phyloP scores from a whole-genome alignment of 1,284 basidiomycete genomes.

The Marasmius oreades region DNA sequence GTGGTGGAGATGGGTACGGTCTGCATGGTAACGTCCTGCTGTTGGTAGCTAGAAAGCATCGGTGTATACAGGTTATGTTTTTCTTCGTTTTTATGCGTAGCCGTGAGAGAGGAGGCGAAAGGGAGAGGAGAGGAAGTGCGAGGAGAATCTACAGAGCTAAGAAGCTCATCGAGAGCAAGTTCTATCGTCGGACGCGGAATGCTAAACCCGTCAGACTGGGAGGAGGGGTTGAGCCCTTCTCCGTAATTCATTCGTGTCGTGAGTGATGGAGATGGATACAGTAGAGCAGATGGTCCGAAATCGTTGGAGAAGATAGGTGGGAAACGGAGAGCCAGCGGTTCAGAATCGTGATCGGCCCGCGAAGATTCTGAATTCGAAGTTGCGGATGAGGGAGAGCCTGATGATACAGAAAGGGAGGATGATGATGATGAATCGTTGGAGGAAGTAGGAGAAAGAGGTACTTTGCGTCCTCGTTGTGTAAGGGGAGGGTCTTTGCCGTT shows the following conservation, averaged over 20 bases:
- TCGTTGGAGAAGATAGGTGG: conserved; percentile 68
- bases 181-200: conserved; percentile 76
- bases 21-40: conserved; percentile 27
- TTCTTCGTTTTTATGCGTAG: conserved; percentile 2
- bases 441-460: conserved; percentile 11
- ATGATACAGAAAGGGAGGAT: conserved; percentile 4
- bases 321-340: conserved; percentile 44
- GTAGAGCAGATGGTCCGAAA: conserved; percentile 73
- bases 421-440: conserved; percentile 7
- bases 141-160: conserved; percentile 38
- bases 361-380: neutral
- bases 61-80: conserved; percentile 10
- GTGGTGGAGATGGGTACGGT: conserved; percentile 9
- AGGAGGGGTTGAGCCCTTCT: conserved; percentile 54
- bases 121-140: conserved; percentile 18
- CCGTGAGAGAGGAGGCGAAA: conserved; percentile 8
- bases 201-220: conserved; percentile 48
- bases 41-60: conserved; percentile 15
- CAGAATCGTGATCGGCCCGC: conserved; percentile 22
- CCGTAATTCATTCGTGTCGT: conserved; percentile 71
- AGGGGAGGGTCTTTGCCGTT: conserved; percentile 35
- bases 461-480: conserved; percentile 37
- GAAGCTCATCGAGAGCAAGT: conserved; percentile 72
- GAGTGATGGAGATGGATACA: conserved; percentile 60
- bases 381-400: neutral